A percentile compares a stretch with the other conserved stretches of the same genome.
Evolutionary conservation across 331 rosid genomes (phyloP).

Genomic region (Dryas integrifolia): DNA sequence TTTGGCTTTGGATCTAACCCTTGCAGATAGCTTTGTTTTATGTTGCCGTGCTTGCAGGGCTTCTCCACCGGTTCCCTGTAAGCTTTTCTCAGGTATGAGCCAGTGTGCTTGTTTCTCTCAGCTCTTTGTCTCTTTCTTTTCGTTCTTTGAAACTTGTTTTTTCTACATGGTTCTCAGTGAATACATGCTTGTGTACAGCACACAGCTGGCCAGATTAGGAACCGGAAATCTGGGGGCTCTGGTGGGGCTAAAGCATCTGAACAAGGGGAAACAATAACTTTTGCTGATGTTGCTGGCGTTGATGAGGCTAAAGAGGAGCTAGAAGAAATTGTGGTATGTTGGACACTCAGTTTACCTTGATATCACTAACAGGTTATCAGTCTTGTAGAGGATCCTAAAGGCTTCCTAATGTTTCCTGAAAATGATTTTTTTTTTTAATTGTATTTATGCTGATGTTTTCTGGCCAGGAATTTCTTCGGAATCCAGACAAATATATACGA

Average conservation of each 20-base stretch:
- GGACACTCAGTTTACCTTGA: constrained; percentile 25
- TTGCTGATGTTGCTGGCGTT: constrained; percentile 96
- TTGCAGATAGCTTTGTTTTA: constrained; percentile 87
- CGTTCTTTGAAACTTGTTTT: constrained; percentile 19
- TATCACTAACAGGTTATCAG: constrained; percentile 13
- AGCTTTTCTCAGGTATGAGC: constrained; percentile 76
- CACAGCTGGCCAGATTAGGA: constrained; percentile 86
- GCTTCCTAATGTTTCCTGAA: neutral
- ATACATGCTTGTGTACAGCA: constrained; percentile 56
- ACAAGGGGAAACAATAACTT: constrained; percentile 79
- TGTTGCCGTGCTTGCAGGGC: constrained; percentile 84
- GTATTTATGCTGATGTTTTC: constrained; percentile 35
- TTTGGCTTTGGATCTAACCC: constrained; percentile 20
- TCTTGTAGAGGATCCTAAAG: constrained; percentile 27
- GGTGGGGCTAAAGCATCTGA: constrained; percentile 71
- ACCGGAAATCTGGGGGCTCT: constrained; percentile 76
- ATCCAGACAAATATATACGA: constrained; percentile 76
- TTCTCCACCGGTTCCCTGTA: constrained; percentile 81
- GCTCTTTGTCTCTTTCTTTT: neutral
- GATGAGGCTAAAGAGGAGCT: constrained; percentile 99
- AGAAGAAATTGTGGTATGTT: constrained; percentile 97
- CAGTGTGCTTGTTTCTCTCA: constrained; percentile 19
- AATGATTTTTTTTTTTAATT: neutral
- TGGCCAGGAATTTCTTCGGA: constrained; percentile 92
- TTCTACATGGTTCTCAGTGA: constrained; percentile 31